Percentiles rank a stretch among this genome's conserved stretches.
Conservation (phyloP, 257 asterid species). For the Galeopsis tetrahit region DNA sequence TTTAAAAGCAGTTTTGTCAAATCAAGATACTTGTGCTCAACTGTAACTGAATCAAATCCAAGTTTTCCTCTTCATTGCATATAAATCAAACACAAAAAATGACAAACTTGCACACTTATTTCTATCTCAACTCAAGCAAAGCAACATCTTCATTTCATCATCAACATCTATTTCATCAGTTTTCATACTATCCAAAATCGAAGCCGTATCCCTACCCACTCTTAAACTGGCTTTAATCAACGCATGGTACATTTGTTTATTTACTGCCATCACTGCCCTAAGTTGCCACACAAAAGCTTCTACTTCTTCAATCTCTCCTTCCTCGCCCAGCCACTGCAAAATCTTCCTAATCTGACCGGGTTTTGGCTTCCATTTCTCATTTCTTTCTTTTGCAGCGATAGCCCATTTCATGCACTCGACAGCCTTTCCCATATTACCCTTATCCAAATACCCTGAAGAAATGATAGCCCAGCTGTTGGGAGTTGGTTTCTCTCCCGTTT, state of each 20-base stretch:
- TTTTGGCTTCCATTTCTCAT: slow-evolving; percentile 58
- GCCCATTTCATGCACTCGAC: slow-evolving; percentile 63
- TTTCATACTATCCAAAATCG: slow-evolving; percentile 41
- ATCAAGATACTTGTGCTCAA: not conserved
- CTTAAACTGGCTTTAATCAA: slow-evolving; percentile 39
- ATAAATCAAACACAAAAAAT: not conserved
- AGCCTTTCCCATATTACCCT: slow-evolving; percentile 48
- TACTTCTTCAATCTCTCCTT: slow-evolving; percentile 45
- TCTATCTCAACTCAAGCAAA: slow-evolving; percentile 32
- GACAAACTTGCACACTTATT: not conserved
- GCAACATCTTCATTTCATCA: slow-evolving; percentile 41
- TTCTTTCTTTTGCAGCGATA: slow-evolving; percentile 45
- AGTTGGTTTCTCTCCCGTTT: slow-evolving; percentile 49
- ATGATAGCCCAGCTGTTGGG: slow-evolving; percentile 68
- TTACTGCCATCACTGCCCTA: slow-evolving; percentile 39
- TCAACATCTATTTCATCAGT: slow-evolving; percentile 39
- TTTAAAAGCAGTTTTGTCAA: not conserved
- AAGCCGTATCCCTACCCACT: slow-evolving; percentile 31
- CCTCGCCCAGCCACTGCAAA: slow-evolving; percentile 54
- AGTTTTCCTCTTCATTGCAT: not conserved
- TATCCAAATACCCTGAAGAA: slow-evolving; percentile 50
- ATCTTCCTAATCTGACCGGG: slow-evolving; percentile 39
- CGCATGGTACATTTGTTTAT: slow-evolving; percentile 38
- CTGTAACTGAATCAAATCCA: no score
- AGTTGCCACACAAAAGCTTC: slow-evolving; percentile 51